Evolutionary conservation across 148 eudicot species (phyloP), one percentile per base, ranked within the genome.

Genomic region (Rhododendron simsii): DNA sequence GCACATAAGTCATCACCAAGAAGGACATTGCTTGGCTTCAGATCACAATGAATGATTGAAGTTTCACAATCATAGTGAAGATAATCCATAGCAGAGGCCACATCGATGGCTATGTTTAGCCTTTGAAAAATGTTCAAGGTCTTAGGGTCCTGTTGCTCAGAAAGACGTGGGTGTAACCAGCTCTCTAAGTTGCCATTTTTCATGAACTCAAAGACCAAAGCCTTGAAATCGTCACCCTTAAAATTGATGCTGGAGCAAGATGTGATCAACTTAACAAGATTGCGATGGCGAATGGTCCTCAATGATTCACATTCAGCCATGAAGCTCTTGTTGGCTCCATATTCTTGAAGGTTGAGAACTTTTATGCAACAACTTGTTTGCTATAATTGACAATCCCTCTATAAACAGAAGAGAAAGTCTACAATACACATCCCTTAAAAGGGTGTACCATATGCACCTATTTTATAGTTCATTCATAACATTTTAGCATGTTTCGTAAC

Each of bases 101-200:
- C 44, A 41, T 41, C 44, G 44, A 41, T 41, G 44, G 44, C 44
- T 0, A 41, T 41, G 44, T 41, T 41, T 41, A 41, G 44, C 44
- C 44, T 41, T 41, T 41, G 44, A 41, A 41, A 11, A 3, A 89
- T 28, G 53, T 59, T 78, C 78, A 84, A 55, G 51, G 53, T 76
- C 20, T 30, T 47, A 7, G 28, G 6, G 14, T 79, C 71, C 4
- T 45, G 30, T 26, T 65, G 73, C 81, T 50, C 28, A 63, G 82
- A 20, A 9, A 44, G 33, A 75, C 9, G 28, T 16, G 63, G 87
- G 53, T 81, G 77, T 69, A 89, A 77, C 89, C 90, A 89, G 41
- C 67, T 87, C n/a, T 89, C 89, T 21, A 89, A 55, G 75, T 83
- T 89, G 81, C 90, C 90, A 81, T 85, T 89, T 39, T 83, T 59